Evolutionary conservation across 306 rosid genomes (phyloP).

Genomic region (Quercus robur): DNA sequence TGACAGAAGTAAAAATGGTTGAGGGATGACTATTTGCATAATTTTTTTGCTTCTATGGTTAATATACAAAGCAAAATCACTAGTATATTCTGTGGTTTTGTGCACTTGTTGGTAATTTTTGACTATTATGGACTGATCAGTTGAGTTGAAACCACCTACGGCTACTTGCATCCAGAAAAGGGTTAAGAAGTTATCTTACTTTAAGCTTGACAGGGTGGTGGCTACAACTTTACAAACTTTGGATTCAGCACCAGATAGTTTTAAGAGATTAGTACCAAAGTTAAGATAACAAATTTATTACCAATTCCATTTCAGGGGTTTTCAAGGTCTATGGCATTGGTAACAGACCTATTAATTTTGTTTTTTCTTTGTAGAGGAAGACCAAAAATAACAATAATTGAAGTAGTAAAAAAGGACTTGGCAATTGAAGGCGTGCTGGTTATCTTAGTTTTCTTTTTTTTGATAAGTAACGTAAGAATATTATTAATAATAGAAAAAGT

Average conservation of each 20-base stretch:
- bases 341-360: not conserved
- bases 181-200: not conserved
- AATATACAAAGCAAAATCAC: no score
- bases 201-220: not conserved
- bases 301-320: not conserved
- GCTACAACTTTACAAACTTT: not conserved
- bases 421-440: not conserved
- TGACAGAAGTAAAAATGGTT: not conserved
- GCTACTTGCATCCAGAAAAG: not conserved
- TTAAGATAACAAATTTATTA: not conserved
- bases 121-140: not conserved
- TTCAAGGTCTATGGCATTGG: not conserved
- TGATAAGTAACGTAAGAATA: no score
- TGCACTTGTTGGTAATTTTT: not conserved
- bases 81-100: not conserved
- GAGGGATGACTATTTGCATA: not conserved
- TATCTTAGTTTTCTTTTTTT: not conserved
- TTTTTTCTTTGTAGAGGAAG: not conserved
- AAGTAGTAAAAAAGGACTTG: not conserved
- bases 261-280: not conserved
- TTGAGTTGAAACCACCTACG: not conserved
- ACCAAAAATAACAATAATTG: not conserved
- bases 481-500: no score
- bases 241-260: not conserved
- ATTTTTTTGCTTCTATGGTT: not conserved